Base-by-base conservation (phyloP, 192 early-diverging fungal species). In the Umbelopsis sp. region DNA sequence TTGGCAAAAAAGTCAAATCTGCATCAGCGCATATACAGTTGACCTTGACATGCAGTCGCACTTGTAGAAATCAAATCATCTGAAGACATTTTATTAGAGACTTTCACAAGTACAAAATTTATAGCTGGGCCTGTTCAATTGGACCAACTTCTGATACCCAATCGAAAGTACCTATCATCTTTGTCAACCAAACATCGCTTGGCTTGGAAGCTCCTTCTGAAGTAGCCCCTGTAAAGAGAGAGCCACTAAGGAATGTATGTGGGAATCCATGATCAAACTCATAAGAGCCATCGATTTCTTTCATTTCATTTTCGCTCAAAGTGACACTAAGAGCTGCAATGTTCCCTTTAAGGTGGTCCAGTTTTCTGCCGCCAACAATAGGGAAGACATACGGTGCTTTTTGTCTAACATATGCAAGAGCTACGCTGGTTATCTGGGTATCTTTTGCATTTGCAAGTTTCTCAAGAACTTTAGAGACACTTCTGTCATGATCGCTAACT, bases 381-480 rank as follows among this genome's bases (percentile, higher is more conserved):
- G 65, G 65, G 10, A 66, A 47, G 21, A 66, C 65, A 66, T 66
- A 46, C 4, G 65, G 65, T 1, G 44, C 46, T 46, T 48, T 66
- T 45, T 45, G 44, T 23, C n/a, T 22, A 1, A 46, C 41, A 27
- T 66, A 66, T 30, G 65, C 65, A 20, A 66, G 10, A 4, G 65
- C 65, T 46, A 66, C 45, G 11, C 21, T 25, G 22, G 65, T 66
- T 0, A 66, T n/a, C 21, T 20, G 9, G 41, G 22, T 48, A 0
- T 45, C 65, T 20, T 47, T 10, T 18, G n/a, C 44, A n/a, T 45
- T 22, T 21, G 65, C 65, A n/a, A 66, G 16, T 1, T 66, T 66
- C 21, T 45, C 45, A 7, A 66, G 45, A 13, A 20, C 65, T 21
- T 23, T 30, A 22, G 44, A 46, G 18, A 66, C 45, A 4, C 5